Percentiles rank a stretch among this genome's conserved stretches.
Conservation (phyloP, 495 filamentous ascomycete genomes). For the Parachaetomium inaequale region DNA sequence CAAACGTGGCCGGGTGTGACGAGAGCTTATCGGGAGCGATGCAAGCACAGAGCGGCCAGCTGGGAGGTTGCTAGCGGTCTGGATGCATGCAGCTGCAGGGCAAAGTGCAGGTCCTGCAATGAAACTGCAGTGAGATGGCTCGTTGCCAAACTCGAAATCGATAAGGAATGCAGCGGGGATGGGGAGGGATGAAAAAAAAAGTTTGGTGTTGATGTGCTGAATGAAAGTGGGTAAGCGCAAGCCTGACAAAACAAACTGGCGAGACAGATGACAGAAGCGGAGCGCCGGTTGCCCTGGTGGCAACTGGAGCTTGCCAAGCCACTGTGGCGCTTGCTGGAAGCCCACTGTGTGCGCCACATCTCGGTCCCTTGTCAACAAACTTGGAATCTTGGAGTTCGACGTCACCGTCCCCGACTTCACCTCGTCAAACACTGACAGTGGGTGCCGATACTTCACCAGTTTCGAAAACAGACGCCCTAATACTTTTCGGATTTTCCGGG, state of each 20-base stretch:
- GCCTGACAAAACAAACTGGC: conserved; percentile 17
- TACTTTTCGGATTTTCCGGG: too few species aligned
- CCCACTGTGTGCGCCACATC: background rate
- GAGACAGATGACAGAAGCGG: conserved; percentile 5
- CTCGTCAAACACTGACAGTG: too few species aligned
- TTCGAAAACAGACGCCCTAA: too few species aligned
- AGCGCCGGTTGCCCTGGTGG: conserved; percentile 20
- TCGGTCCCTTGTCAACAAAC: background rate
- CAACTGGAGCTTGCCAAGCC: conserved; percentile 18
- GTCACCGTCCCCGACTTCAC: too few species aligned
- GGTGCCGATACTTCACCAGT: too few species aligned
- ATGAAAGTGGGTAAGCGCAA: background rate
- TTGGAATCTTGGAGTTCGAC: too few species aligned
- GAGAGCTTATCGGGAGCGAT: background rate
- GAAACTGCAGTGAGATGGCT: background rate
- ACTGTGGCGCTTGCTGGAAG: conserved; percentile 11
- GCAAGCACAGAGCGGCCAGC: background rate
- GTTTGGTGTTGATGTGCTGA: conserved; percentile 6
- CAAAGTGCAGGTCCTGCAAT: background rate
- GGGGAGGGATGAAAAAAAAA: conserved; percentile 9
- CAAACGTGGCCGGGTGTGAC: background rate
- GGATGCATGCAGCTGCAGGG: background rate
- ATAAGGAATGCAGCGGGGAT: background rate
- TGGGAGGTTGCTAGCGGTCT: background rate
- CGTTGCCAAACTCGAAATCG: background rate